A percentile compares a stretch with the other conserved stretches of the same genome.
Conservation (phyloP, 2,329 filamentous ascomycete genomes). For the Neocucurbitaria cava region DNA sequence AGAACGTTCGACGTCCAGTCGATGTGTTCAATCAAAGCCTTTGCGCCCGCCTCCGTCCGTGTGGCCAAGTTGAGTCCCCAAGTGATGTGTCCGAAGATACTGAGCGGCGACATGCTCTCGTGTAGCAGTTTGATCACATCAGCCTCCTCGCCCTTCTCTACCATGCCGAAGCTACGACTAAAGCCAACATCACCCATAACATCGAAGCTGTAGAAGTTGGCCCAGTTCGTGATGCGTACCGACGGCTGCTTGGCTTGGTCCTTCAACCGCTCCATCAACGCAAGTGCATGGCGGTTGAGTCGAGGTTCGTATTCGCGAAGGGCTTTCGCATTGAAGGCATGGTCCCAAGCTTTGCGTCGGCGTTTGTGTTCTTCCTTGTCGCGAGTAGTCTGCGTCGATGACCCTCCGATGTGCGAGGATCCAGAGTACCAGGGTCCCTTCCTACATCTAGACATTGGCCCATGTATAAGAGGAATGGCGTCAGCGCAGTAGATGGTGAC, state of each 20-base stretch:
- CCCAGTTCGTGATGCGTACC: constrained; percentile 41
- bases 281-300: constrained; percentile 36
- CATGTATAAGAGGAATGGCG: constrained; percentile 39
- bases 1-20: constrained; percentile 32
- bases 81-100: constrained; percentile 27
- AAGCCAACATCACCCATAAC: constrained; percentile 58
- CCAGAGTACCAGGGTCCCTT: constrained; percentile 40
- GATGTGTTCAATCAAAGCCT: constrained; percentile 32
- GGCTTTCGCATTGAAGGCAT: constrained; percentile 41
- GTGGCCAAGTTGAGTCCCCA: constrained; percentile 30
- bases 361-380: constrained; percentile 38
- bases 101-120: constrained; percentile 28
- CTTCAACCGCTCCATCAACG: constrained; percentile 34
- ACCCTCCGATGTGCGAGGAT: constrained; percentile 20
- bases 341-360: constrained; percentile 43
- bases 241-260: constrained; percentile 22
- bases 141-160: constrained; percentile 39
- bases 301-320: constrained; percentile 47
- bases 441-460: constrained; percentile 35
- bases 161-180: constrained; percentile 51
- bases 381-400: constrained; percentile 38
- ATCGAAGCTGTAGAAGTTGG: constrained; percentile 56
- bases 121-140: constrained; percentile 36
- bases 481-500: constrained; percentile 38
- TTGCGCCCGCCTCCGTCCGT: constrained; percentile 23